Percentiles rank a stretch among this genome's conserved stretches.
Evolutionary conservation across 2,329 filamentous ascomycete species (phyloP).

Genomic region (Fusarium compactum): DNA sequence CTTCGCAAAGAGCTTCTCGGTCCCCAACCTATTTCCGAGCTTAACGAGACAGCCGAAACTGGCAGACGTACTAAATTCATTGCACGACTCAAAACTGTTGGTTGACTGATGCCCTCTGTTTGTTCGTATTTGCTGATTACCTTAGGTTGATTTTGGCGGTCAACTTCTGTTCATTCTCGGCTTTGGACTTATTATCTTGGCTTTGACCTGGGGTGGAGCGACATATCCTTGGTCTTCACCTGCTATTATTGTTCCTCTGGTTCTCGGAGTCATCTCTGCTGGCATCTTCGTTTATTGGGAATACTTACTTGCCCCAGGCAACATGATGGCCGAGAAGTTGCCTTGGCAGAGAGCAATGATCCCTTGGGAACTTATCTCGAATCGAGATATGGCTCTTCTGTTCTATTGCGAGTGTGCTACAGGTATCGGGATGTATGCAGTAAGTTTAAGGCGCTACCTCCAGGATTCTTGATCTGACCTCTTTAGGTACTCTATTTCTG

Average conservation of each 20-base stretch:
- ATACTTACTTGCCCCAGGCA: slow-evolving; percentile 65
- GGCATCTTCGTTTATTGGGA: slow-evolving; percentile 63
- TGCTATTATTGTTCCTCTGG: slow-evolving; percentile 62
- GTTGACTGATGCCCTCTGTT: slow-evolving; percentile 55
- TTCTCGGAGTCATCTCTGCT: slow-evolving; percentile 58
- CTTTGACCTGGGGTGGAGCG: slow-evolving; percentile 67
- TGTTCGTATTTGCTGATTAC: too few species aligned
- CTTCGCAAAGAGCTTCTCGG: slow-evolving; percentile 70
- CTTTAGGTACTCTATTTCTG: slow-evolving; percentile 73
- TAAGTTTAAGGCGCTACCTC: slow-evolving; percentile 40
- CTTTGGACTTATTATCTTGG: slow-evolving; percentile 66
- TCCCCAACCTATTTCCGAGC: slow-evolving; percentile 61
- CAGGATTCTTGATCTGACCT: slow-evolving; percentile 52
- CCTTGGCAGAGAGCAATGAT: slow-evolving; percentile 72
- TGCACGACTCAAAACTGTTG: slow-evolving; percentile 65
- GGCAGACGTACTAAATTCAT: slow-evolving; percentile 52
- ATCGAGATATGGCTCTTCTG: slow-evolving; percentile 71
- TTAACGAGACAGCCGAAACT: slow-evolving; percentile 55
- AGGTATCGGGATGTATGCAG: slow-evolving; percentile 66
- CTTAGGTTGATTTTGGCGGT: slow-evolving; percentile 64
- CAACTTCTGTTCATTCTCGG: slow-evolving; percentile 68
- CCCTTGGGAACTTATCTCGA: slow-evolving; percentile 68
- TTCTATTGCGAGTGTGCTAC: slow-evolving; percentile 71
- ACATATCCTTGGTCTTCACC: slow-evolving; percentile 64
- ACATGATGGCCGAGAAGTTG: slow-evolving; percentile 60